Conservation (phyloP, 805 yeast genomes). For the Millerago galiae region DNA sequence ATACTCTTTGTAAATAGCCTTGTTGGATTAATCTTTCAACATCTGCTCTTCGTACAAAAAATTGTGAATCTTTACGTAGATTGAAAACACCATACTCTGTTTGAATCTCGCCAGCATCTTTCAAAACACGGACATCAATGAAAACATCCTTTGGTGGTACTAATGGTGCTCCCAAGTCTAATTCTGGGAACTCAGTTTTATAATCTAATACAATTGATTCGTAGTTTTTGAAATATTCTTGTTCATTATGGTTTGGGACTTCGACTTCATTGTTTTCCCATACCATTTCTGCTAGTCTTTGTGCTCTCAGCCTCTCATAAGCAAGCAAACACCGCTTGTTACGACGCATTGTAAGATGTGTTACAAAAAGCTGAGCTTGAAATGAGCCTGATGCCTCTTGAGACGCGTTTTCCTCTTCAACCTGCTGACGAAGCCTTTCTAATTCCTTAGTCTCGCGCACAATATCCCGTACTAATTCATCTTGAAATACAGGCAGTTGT, state of each 20-base stretch:
- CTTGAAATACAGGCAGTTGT: constrained; percentile 62
- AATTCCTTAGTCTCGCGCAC: constrained; percentile 66
- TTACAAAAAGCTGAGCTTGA: constrained; percentile 50
- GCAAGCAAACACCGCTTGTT: constrained; percentile 88
- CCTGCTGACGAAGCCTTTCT: constrained; percentile 47
- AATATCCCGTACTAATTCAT: constrained; percentile 62
- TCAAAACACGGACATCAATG: constrained; percentile 86
- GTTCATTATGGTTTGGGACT: constrained; percentile 69
- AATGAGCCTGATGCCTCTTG: constrained; percentile 29
- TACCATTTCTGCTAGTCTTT: constrained; percentile 54
- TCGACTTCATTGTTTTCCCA: constrained; percentile 64
- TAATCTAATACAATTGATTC: constrained; percentile 65
- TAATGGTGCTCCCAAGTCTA: constrained; percentile 83
- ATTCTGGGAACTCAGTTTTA: constrained; percentile 73
- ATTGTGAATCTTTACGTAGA: constrained; percentile 87
- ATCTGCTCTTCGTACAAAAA: constrained; percentile 88
- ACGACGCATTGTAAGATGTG: constrained; percentile 71
- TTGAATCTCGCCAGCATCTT: constrained; percentile 95
- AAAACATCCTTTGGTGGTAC: constrained; percentile 90
- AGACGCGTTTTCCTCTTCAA: constrained; percentile 31
- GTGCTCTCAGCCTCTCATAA: constrained; percentile 68
- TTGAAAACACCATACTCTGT: constrained; percentile 97
- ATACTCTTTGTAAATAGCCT: constrained; percentile 79
- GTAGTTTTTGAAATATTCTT: constrained; percentile 67
- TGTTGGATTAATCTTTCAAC: constrained; percentile 93